Conservation (phyloP, 2,329 filamentous ascomycete species). For the Epichloe typhina region DNA sequence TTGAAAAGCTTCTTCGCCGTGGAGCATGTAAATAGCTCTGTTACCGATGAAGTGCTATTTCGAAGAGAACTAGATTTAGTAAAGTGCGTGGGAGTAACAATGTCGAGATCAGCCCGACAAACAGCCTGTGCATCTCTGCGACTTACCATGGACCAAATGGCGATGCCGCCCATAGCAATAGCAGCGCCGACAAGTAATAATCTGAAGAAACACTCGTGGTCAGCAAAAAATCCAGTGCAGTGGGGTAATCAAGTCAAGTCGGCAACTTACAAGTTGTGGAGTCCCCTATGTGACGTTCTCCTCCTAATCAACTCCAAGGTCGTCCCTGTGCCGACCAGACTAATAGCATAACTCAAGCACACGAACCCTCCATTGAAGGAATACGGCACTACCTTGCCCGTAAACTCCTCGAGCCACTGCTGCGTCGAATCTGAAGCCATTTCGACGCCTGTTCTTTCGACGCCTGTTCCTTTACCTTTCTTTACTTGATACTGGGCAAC, state of each 20-base stretch:
- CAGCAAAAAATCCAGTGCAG: neutral
- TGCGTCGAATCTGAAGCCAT: slow-evolving; percentile 8
- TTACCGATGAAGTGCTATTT: slow-evolving; percentile 51
- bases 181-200: slow-evolving; percentile 51
- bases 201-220: slow-evolving; percentile 22
- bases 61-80: neutral
- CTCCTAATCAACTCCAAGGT: slow-evolving; percentile 73
- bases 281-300: slow-evolving; percentile 53
- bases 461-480: neutral
- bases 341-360: slow-evolving; percentile 62
- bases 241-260: no score
- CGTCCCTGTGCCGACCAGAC: slow-evolving; percentile 62
- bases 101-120: no score
- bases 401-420: slow-evolving; percentile 22
- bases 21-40: slow-evolving; percentile 55
- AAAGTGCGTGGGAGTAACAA: neutral
- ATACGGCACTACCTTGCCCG: slow-evolving; percentile 32
- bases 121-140: neutral
- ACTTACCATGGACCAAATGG: slow-evolving; percentile 58
- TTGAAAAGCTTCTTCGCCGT: slow-evolving; percentile 48
- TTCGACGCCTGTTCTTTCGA: neutral
- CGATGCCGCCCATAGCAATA: slow-evolving; percentile 59
- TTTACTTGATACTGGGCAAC: neutral
- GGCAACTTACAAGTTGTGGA: slow-evolving; percentile 50
- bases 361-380: slow-evolving; percentile 49